Conservation (phyloP, 2,329 filamentous ascomycete species). For the Rhytidhysteron rufulum region DNA sequence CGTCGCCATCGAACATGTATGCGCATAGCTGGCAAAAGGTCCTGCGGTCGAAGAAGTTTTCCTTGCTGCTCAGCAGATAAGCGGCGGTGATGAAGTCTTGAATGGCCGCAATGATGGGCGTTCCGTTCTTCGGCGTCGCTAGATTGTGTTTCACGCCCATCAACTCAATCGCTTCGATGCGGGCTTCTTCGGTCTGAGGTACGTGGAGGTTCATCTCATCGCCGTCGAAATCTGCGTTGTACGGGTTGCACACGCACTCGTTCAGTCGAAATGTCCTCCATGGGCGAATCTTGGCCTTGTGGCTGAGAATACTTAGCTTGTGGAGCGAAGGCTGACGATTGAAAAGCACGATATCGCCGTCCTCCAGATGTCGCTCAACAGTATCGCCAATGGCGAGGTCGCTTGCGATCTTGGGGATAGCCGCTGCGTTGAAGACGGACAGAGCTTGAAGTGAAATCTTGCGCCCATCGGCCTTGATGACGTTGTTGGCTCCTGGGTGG, state of each 20-base stretch:
- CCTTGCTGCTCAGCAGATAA: conserved; percentile 86
- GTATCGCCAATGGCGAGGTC: conserved; percentile 78
- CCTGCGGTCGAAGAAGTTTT: conserved; percentile 84
- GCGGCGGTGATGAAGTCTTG: conserved; percentile 98
- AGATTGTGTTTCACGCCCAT: conserved; percentile 99
- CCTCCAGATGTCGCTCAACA: conserved; percentile 91
- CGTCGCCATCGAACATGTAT: conserved; percentile 82
- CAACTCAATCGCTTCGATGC: conserved; percentile 88
- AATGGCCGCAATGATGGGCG: conserved; percentile 97
- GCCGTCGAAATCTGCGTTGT: conserved; percentile 98
- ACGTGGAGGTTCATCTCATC: conserved; percentile 99
- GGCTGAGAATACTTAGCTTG: conserved; percentile 97
- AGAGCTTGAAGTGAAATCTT: conserved; percentile 63
- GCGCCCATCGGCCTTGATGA: conserved; percentile 64
- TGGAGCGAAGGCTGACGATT: conserved; percentile 97
- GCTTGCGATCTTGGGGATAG: conserved; percentile 60
- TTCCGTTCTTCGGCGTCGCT: conserved; percentile 93
- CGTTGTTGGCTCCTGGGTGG: conserved; percentile 84
- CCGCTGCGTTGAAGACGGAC: conserved; percentile 45
- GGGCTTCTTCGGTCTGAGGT: conserved; percentile 93
- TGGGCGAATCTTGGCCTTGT: conserved; percentile 87
- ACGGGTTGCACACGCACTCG: conserved; percentile 96
- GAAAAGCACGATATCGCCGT: conserved; percentile 94
- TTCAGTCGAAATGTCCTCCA: conserved; percentile 96
- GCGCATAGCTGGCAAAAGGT: conserved; percentile 86